Percentiles rank a stretch among this genome's conserved stretches.
phyloP scores from a whole-genome alignment of 2,329 filamentous ascomycete species.

The Colletotrichum sp. region DNA sequence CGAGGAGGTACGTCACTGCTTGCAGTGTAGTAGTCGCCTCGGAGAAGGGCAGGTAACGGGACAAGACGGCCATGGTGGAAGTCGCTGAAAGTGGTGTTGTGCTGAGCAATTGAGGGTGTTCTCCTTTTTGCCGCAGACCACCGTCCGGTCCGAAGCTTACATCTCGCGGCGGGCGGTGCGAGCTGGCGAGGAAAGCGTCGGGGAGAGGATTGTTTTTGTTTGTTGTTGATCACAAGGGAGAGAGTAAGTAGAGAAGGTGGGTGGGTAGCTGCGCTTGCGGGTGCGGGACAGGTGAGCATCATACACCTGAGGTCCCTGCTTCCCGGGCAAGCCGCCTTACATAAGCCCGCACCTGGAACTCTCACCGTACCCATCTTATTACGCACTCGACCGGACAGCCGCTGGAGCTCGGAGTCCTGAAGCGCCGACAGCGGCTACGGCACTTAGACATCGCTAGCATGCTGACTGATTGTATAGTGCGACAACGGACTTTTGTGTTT shows the following conservation, averaged over 20 bases:
- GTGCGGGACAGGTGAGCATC: constrained; percentile 14
- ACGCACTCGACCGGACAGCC: constrained; percentile 1
- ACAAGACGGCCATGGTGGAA: constrained; percentile 30
- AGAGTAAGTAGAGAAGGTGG: neutral
- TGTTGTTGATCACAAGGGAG: constrained; percentile 19
- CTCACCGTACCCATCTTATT: neutral
- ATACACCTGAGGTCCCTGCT: constrained; percentile 9
- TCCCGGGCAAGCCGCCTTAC: constrained; percentile 6
- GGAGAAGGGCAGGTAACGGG: constrained; percentile 61
- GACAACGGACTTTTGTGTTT: neutral
- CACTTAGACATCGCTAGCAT: neutral
- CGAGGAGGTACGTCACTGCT: constrained; percentile 77
- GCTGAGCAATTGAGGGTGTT: constrained; percentile 6
- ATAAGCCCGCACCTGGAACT: neutral
- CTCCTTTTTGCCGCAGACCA: constrained; percentile 13
- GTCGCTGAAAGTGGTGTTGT: neutral
- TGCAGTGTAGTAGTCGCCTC: constrained; percentile 63
- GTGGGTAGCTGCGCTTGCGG: constrained; percentile 4
- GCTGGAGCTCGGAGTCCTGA: neutral
- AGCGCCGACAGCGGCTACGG: neutral
- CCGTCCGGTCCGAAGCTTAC: constrained; percentile 7
- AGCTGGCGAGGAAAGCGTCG: neutral
- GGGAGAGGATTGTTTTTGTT: neutral
- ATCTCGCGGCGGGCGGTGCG: constrained; percentile 5
- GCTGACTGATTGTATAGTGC: neutral